Evolutionary conservation across 1,139 yeast species (phyloP), one percentile per base, ranked within the genome.

Genomic region (Zygosaccharomyces pseudobailii): DNA sequence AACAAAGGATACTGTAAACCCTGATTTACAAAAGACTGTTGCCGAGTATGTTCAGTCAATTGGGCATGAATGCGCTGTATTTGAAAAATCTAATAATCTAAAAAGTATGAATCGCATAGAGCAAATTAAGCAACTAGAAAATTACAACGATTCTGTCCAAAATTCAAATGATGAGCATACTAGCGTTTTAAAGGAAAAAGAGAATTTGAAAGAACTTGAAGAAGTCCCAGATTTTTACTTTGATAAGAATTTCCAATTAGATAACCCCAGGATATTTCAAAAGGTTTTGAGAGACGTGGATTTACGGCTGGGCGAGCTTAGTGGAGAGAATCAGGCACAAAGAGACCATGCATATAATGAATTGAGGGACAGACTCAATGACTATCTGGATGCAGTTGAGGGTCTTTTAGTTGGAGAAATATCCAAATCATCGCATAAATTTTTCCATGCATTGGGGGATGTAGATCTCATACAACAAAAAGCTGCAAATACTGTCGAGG

Each of bases 301-400:
- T 46, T 61, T 61, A 34, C 59, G 57, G 20, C 45, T 59, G 38
- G 58, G 52, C 30, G 57, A 56, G 34, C 39, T 59, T 33, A 55
- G 51, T 6, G 55, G 59, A 23, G 66, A 66, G 7, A 55, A 59
- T 5, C 53, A 55, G 36, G 43, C 43, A 0, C 46, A 48, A 4
- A 53, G 63, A 39, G 57, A 55, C 34, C 51, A 48, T 5, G 52
- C 57, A 7, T 56, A 82, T 61, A 69, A 79, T 3, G 74, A 75
- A 37, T 66, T 90, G n/a, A 96, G 86, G 59, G 96, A 89, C 40
- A 82, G 81, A 58, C 71, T 92, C 37, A 85, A 94, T 2, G 81
- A 82, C 68, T 88, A 89, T 62, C 72, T 92, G 49, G 98, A 92
- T 65, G 74, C 82, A 1, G 90, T 92, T 1, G 98, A 92, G 65